A percentile compares a stretch with the other conserved stretches of the same genome.
phyloP scores from a whole-genome alignment of 73 alveolate genomes.

The Stentor roeselii region DNA sequence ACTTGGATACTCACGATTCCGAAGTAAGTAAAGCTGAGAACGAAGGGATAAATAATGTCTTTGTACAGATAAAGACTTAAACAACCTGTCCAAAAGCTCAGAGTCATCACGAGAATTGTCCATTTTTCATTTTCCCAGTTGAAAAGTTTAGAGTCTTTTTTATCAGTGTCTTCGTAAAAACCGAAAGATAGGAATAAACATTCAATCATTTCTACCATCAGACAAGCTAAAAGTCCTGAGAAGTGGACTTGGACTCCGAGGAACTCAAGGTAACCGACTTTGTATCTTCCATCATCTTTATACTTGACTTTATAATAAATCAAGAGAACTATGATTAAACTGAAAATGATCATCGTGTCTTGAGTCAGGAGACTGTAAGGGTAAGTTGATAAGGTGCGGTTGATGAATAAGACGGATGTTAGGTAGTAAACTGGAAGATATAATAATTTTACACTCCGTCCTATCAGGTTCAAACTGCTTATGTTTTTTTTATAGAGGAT shows the following conservation, averaged over 20 bases:
- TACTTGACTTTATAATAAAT: conserved; percentile 9
- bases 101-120: not conserved
- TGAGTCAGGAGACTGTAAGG: not conserved
- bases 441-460: not conserved
- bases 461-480: not conserved
- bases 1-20: not conserved
- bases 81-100: not conserved
- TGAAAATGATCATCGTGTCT: not conserved
- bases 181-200: not conserved
- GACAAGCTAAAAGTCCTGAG: not conserved
- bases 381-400: not conserved
- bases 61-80: not conserved
- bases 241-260: conserved; percentile 19
- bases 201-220: not conserved
- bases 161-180: not conserved
- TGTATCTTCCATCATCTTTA: conserved; percentile 23
- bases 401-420: not conserved
- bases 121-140: not conserved
- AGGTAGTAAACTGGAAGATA: not conserved
- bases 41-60: not conserved
- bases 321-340: not conserved
- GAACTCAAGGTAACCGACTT: not conserved
- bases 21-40: conserved; percentile 10
- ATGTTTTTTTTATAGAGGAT: not conserved
- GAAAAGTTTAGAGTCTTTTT: not conserved